Evolutionary conservation across 139 green algal species (phyloP).

Genomic region (Pleodorina starrii): DNA sequence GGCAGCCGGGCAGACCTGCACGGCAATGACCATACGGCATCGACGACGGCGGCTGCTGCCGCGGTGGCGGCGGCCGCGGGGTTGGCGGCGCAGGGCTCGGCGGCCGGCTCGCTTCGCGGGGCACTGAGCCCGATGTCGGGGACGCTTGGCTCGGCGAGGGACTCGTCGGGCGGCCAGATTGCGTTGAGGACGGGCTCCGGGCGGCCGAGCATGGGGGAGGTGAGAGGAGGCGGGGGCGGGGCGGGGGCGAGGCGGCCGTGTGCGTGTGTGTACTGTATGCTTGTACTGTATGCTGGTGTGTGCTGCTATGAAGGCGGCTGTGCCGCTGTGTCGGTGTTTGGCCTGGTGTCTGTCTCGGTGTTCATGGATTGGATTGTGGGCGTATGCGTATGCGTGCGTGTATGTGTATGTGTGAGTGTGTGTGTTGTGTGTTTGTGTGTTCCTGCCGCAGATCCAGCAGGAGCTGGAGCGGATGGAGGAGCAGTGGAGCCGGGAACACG

Average conservation of each 20-base stretch:
- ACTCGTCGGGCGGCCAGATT: not conserved
- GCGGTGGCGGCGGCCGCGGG: not conserved
- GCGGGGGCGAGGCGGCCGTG: not conserved
- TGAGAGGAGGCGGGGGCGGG: not conserved
- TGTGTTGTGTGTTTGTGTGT: not conserved
- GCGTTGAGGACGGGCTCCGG: not conserved
- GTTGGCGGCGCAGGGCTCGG: too few relatives aligned
- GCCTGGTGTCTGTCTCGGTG: too few relatives aligned
- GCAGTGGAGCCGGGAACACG: not conserved
- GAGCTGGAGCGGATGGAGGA: conserved; percentile 33
- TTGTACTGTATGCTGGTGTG: too few relatives aligned
- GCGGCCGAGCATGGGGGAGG: not conserved
- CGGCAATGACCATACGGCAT: not conserved
- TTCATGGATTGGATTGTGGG: too few relatives aligned
- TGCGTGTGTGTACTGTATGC: too few relatives aligned
- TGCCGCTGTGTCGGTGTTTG: too few relatives aligned
- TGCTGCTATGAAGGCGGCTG: too few relatives aligned
- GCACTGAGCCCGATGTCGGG: not conserved
- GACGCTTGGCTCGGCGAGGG: not conserved
- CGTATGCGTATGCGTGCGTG: too few relatives aligned
- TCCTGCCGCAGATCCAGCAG: not conserved
- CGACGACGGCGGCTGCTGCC: not conserved
- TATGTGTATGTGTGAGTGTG: too few relatives aligned
- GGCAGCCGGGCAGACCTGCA: not conserved
- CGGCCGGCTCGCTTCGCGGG: too few relatives aligned